Evolutionary conservation across 805 yeast species (phyloP), one percentile per base, ranked within the genome.

Genomic region (Candida patagonica): DNA sequence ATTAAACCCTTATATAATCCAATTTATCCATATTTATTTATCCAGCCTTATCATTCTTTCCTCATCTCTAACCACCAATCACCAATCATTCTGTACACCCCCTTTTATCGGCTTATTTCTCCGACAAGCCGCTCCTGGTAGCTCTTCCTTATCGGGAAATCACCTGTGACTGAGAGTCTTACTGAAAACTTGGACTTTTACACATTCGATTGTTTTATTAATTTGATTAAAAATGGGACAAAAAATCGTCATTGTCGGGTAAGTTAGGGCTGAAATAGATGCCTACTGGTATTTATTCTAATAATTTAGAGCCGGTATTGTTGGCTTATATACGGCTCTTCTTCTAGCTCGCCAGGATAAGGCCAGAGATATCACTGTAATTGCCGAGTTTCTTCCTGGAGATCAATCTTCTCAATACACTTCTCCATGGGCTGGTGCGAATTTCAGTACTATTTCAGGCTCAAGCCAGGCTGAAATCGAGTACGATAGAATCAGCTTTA

Each of bases 391-490:
- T 49, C 57, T 78, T 27, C 94, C 94, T 2, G 94, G 94, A 4
- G 94, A 84, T 52, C 80, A 75, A 47, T 76, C 86, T 3, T 73
- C 73, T 42, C 66, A 73, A 37, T 84, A 79, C 57, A 77, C 94
- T 1, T 80, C 88, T 0, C 94, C 94, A 0, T 80, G 80, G 73
- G 94, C 94, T 1, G 80, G 80, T 20, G 80, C 76, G 6, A 74
- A 75, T 53, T 74, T 74, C 51, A 69, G 77, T 2, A 65, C 73
- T 45, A 78, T 80, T 35, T 70, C 83, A 0, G 81, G 78, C 2
- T 67, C 70, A 43, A 82, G 77, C 47, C 57, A 57, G 2, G 65
- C 60, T n/a, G 65, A 73, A 0, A 50, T 78, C 38, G 54, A 53
- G 3, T 76, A 63, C 49, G 88, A 80, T 52, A 68, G 68, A 52